These are phyloP conservation scores for Plasmodium gonderi DNA, from an alignment of 169 alveolate genomes.

Conservation along the genomic window DNA sequence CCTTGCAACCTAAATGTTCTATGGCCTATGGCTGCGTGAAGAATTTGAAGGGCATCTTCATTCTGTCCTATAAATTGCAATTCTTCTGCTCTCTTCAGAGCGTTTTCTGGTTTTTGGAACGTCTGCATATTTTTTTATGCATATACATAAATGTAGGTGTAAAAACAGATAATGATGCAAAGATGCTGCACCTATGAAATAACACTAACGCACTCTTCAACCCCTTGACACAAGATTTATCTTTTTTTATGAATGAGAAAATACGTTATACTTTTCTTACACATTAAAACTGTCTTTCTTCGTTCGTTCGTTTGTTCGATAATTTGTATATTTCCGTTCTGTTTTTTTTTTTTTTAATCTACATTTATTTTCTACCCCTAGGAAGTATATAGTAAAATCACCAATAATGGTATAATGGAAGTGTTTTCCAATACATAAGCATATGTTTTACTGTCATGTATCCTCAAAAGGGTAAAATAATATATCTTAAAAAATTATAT, in stretches of 20 bases:
- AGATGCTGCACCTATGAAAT: neutral
- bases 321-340: no score
- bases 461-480: no score
- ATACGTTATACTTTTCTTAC: neutral
- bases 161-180: no score
- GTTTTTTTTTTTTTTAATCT: neutral
- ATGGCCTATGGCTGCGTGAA: conserved; percentile 92
- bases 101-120: conserved; percentile 93
- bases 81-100: conserved; percentile 93
- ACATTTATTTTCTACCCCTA: neutral
- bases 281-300: no score
- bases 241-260: neutral
- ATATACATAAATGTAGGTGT: no score
- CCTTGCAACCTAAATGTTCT: conserved; percentile 90
- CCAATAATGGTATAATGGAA: neutral
- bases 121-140: conserved; percentile 80
- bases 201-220: no score
- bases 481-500: no score
- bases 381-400: neutral
- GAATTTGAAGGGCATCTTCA: conserved; percentile 90
- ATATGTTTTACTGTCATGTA: no score
- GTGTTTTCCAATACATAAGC: neutral
- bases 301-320: no score
- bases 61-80: conserved; percentile 91
- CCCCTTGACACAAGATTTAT: neutral